These are phyloP conservation scores for Neurospora intermedia DNA, from an alignment of 495 filamentous ascomycete genomes.

Conservation along the genomic window DNA sequence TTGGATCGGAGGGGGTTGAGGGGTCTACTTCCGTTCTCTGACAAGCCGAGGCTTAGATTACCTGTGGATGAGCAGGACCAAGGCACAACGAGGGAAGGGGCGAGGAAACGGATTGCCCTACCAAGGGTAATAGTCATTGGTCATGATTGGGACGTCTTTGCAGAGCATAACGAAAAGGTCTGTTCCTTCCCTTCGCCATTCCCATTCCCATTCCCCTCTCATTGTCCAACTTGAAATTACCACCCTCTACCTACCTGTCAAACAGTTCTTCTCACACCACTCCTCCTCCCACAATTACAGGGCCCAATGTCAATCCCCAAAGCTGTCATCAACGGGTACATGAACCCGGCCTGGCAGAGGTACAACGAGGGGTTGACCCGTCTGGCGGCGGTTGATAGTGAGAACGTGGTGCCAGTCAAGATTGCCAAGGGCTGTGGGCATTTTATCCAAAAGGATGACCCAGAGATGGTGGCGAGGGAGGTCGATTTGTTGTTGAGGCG, in stretches of 20 bases:
- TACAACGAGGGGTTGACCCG: constrained; percentile 47
- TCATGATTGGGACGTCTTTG: constrained; percentile 51
- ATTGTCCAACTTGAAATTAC: not conserved
- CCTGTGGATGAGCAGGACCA: constrained; percentile 11
- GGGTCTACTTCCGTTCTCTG: constrained; percentile 38
- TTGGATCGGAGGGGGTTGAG: constrained; percentile 41
- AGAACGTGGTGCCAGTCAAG: constrained; percentile 32
- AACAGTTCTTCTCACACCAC: not conserved
- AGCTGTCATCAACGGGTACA: constrained; percentile 36
- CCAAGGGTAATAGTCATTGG: constrained; percentile 47
- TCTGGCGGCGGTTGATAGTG: constrained; percentile 12
- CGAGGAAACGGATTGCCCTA: not conserved
- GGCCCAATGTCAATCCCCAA: constrained; percentile 28
- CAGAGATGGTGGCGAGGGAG: constrained; percentile 43
- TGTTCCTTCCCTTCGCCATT: constrained; percentile 6
- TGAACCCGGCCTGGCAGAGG: constrained; percentile 43
- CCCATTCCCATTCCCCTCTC: constrained; percentile 3
- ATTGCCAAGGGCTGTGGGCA: constrained; percentile 47
- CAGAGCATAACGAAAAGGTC: constrained; percentile 35
- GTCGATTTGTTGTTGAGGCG: constrained; percentile 27
- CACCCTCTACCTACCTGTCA: not conserved
- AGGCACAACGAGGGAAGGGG: not conserved
- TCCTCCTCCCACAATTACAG: not conserved
- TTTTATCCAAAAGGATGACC: constrained; percentile 53
- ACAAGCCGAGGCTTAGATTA: constrained; percentile 33